Evolutionary conservation across 345 rosid species (phyloP).

Genomic region (Acer campestre): DNA sequence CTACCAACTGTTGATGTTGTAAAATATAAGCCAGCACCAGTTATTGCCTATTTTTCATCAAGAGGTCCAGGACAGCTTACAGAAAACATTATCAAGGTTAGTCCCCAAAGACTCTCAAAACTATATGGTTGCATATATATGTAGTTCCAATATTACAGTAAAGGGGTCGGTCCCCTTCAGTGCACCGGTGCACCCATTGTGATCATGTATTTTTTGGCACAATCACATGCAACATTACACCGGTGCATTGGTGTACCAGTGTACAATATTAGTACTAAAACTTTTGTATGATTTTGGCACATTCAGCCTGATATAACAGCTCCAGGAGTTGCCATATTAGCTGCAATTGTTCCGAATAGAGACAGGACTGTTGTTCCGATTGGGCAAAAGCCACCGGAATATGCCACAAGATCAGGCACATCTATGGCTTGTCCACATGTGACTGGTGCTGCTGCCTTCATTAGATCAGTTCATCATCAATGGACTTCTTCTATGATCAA

Average conservation of each 20-base stretch:
- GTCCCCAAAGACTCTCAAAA: too few relatives aligned
- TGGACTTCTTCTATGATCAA: constrained; percentile 78
- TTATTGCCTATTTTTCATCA: constrained; percentile 78
- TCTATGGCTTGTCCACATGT: constrained; percentile 95
- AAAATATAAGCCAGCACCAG: constrained; percentile 65
- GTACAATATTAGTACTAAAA: background rate
- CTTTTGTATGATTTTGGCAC: background rate
- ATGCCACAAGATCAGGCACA: constrained; percentile 66
- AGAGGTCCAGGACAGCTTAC: constrained; percentile 73
- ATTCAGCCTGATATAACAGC: constrained; percentile 83
- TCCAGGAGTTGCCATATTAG: constrained; percentile 82
- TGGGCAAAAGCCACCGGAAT: constrained; percentile 38
- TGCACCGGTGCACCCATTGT: too few relatives aligned
- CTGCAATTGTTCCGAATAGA: constrained; percentile 51
- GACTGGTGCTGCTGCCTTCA: constrained; percentile 66
- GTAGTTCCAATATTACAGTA: too few relatives aligned
- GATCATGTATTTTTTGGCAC: too few relatives aligned
- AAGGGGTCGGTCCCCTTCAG: too few relatives aligned
- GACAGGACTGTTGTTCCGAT: constrained; percentile 28
- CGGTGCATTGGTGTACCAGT: too few relatives aligned
- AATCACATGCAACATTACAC: too few relatives aligned
- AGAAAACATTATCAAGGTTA: constrained; percentile 80
- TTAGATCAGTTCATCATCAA: constrained; percentile 49
- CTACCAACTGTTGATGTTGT: constrained; percentile 45
- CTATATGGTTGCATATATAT: too few relatives aligned